Evolutionary conservation across 2,329 filamentous ascomycete genomes (phyloP).

Genomic region (Fusarium ambrosium): DNA sequence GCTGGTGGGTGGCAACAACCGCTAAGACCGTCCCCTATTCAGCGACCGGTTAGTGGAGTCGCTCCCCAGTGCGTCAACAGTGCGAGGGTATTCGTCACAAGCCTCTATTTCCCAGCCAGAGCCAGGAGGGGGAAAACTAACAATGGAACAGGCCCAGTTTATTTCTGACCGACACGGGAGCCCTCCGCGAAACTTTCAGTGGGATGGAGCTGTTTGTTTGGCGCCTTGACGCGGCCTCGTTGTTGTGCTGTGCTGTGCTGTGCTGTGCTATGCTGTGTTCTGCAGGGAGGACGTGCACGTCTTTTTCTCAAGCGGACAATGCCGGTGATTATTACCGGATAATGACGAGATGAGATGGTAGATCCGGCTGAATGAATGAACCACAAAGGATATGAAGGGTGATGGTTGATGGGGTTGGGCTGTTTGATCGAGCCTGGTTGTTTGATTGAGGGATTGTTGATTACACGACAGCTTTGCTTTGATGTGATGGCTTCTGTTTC

Average conservation of each 20-base stretch:
- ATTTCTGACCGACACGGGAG: slow-evolving; percentile 39
- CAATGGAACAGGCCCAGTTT: slow-evolving; percentile 35
- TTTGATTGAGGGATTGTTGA: slow-evolving; percentile 38
- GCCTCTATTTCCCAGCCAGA: slow-evolving; percentile 33
- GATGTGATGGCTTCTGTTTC: slow-evolving; percentile 16
- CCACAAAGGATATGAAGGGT: slow-evolving; percentile 30
- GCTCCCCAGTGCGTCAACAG: slow-evolving; percentile 28
- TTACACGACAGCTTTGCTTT: slow-evolving; percentile 6
- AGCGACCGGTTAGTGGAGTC: slow-evolving; percentile 42
- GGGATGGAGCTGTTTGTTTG: slow-evolving; percentile 22
- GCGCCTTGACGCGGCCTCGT: slow-evolving; percentile 26
- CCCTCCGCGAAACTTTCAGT: slow-evolving; percentile 44
- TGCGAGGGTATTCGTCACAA: slow-evolving; percentile 26
- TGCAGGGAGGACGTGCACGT: slow-evolving; percentile 28
- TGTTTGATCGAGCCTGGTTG: slow-evolving; percentile 29
- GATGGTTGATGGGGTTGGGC: slow-evolving; percentile 35
- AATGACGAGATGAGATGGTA: slow-evolving; percentile 44
- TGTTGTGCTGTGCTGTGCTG: slow-evolving; percentile 20
- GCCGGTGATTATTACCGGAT: slow-evolving; percentile 30
- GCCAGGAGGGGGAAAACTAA: slow-evolving; percentile 30
- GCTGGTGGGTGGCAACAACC: slow-evolving; percentile 42
- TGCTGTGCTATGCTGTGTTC: slow-evolving; percentile 22
- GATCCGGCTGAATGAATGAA: slow-evolving; percentile 21
- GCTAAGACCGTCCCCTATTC: slow-evolving; percentile 44
- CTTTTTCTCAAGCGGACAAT: slow-evolving; percentile 21